Percentiles rank a stretch among this genome's conserved stretches.
Evolutionary conservation across 176 grass and related monocot species (phyloP).

Genomic region (Paspalum notatum): DNA sequence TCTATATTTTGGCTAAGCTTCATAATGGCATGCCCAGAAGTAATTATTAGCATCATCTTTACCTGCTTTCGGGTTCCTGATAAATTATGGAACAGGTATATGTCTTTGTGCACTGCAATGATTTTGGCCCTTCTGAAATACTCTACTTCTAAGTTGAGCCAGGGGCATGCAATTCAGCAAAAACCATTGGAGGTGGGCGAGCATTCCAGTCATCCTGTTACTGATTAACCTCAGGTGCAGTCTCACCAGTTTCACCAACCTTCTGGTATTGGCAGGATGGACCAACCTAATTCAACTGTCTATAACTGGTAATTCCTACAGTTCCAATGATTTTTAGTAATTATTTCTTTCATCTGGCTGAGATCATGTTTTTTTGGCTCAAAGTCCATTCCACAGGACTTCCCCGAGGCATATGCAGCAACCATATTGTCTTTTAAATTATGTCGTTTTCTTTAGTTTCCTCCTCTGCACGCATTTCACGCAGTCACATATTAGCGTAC

Average conservation of each 20-base stretch:
- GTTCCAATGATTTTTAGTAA: not conserved
- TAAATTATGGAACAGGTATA: not conserved
- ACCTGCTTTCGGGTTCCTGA: not conserved
- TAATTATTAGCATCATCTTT: not conserved
- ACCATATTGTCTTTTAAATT: not conserved
- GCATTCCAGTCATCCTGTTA: not conserved
- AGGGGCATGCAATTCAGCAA: not conserved
- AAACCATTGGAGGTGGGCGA: not conserved
- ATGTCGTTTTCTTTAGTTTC: not conserved
- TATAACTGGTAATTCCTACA: not conserved
- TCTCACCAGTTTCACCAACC: not conserved
- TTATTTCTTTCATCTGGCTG: not conserved
- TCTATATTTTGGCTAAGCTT: constrained; percentile 2
- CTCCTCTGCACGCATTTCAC: not conserved
- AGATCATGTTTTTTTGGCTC: too few species aligned
- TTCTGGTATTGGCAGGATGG: not conserved
- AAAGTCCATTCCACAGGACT: not conserved
- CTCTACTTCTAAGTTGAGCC: not conserved
- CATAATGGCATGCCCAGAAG: not conserved
- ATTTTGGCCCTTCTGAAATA: not conserved
- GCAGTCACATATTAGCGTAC: not conserved
- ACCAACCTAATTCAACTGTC: not conserved
- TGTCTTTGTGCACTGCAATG: not conserved
- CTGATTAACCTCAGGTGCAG: constrained; percentile 8
- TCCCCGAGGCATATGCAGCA: not conserved